Conservation (phyloP, 202 grass and related monocot species). For the Setaria viridis region DNA sequence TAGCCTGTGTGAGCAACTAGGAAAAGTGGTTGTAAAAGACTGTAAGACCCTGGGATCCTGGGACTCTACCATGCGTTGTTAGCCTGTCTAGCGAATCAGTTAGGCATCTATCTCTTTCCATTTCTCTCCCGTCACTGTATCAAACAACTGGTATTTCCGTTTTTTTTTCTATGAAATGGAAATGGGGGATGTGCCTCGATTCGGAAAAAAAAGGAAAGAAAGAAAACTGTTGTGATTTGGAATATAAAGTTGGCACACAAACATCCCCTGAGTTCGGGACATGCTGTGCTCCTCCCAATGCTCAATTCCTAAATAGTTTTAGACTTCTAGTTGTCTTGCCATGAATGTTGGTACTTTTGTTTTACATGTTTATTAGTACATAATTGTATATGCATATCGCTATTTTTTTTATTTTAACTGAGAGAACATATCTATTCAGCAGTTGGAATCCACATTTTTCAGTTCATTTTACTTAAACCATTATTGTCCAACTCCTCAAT, state of each 20-base stretch:
- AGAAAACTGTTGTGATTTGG: constrained; percentile 2
- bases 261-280: not conserved
- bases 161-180: too few relatives aligned
- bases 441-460: constrained; percentile 11
- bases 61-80: too few relatives aligned
- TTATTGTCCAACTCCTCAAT: constrained; percentile 6
- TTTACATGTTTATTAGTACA: constrained; percentile 21
- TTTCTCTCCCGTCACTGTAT: too few relatives aligned
- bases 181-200: too few relatives aligned
- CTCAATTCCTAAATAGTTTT: constrained; percentile 16
- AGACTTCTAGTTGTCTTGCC: constrained; percentile 2
- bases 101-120: too few relatives aligned
- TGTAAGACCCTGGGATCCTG: too few relatives aligned
- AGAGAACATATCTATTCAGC: constrained; percentile 3
- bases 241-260: constrained; percentile 4
- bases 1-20: too few relatives aligned
- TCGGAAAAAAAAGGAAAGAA: too few relatives aligned
- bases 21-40: too few relatives aligned
- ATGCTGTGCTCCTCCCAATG: not conserved
- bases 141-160: too few relatives aligned
- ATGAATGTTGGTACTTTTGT: constrained; percentile 42
- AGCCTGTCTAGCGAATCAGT: too few relatives aligned
- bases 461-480: constrained; percentile 18
- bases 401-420: constrained; percentile 20
- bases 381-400: not conserved